Evolutionary conservation across 2,329 filamentous ascomycete genomes (phyloP).

Genomic region (Arthroderma sp.): DNA sequence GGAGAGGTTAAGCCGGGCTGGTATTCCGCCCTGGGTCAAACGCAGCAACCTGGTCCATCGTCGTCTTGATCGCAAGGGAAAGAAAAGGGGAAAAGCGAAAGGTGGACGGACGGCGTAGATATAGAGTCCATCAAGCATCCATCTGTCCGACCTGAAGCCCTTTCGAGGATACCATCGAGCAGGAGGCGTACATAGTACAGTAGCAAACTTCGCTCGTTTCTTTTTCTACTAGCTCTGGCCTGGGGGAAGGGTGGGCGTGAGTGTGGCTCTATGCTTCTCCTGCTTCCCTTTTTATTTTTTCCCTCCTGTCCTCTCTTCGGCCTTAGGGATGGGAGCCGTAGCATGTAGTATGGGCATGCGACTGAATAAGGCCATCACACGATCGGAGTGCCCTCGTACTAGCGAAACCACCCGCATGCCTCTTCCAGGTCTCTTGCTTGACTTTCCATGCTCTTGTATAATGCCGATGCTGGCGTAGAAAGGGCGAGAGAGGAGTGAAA

Average conservation of each 20-base stretch:
- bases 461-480: neutral
- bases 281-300: neutral
- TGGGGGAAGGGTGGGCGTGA: neutral
- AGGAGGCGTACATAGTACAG: neutral
- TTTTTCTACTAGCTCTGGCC: neutral
- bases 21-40: no score
- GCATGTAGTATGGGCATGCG: neutral
- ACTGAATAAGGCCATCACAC: neutral
- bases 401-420: neutral
- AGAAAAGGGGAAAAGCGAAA: neutral
- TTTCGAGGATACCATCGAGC: neutral
- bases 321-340: neutral
- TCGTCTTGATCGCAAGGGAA: neutral
- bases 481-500: no score
- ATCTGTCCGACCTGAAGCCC: neutral
- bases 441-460: neutral
- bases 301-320: neutral
- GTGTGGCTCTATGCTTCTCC: neutral
- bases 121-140: neutral
- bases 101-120: neutral
- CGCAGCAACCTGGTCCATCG: no score
- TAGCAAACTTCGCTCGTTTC: constrained; percentile 1
- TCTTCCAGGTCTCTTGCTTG: neutral
- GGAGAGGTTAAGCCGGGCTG: neutral
- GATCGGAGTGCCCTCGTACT: neutral